Evolutionary conservation across 2,329 filamentous ascomycete species (phyloP).

Genomic region (Fusarium camptoceras): DNA sequence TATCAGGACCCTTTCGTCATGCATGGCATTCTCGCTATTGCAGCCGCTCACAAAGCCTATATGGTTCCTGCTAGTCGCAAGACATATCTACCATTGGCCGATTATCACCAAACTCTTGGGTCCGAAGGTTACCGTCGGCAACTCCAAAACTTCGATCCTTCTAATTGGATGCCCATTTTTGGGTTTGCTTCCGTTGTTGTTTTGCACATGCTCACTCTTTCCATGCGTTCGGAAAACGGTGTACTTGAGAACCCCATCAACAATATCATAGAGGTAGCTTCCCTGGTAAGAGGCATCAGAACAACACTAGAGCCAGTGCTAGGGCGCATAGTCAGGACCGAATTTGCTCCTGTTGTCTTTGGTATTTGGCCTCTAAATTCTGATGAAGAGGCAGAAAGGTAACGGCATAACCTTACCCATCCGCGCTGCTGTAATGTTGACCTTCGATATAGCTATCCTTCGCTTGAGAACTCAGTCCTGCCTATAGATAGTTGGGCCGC

Average conservation of each 20-base stretch:
- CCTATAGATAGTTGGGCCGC: slow-evolving; percentile 42
- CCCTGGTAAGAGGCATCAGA: slow-evolving; percentile 40
- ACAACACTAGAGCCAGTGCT: slow-evolving; percentile 36
- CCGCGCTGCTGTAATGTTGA: background rate
- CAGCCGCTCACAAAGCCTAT: slow-evolving; percentile 49
- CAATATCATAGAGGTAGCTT: slow-evolving; percentile 39
- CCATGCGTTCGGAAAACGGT: slow-evolving; percentile 29
- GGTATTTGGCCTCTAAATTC: slow-evolving; percentile 32
- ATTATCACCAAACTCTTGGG: slow-evolving; percentile 49
- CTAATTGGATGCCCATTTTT: slow-evolving; percentile 50
- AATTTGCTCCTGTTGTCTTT: slow-evolving; percentile 43
- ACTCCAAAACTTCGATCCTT: slow-evolving; percentile 32
- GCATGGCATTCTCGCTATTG: slow-evolving; percentile 48
- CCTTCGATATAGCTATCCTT: slow-evolving; percentile 14
- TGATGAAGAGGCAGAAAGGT: slow-evolving; percentile 22
- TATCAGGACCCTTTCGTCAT: slow-evolving; percentile 47
- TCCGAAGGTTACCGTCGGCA: slow-evolving; percentile 46
- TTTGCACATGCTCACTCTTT: slow-evolving; percentile 44
- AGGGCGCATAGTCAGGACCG: slow-evolving; percentile 33
- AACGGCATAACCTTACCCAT: background rate
- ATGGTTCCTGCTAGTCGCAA: slow-evolving; percentile 42
- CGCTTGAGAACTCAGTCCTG: slow-evolving; percentile 35
- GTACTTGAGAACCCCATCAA: slow-evolving; percentile 37
- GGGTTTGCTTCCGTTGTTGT: slow-evolving; percentile 57
- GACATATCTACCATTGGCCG: slow-evolving; percentile 44